Evolutionary conservation across 139 green algal genomes (phyloP), one percentile per base, ranked within the genome.

Genomic region (Edaphochlamys debaryana): DNA sequence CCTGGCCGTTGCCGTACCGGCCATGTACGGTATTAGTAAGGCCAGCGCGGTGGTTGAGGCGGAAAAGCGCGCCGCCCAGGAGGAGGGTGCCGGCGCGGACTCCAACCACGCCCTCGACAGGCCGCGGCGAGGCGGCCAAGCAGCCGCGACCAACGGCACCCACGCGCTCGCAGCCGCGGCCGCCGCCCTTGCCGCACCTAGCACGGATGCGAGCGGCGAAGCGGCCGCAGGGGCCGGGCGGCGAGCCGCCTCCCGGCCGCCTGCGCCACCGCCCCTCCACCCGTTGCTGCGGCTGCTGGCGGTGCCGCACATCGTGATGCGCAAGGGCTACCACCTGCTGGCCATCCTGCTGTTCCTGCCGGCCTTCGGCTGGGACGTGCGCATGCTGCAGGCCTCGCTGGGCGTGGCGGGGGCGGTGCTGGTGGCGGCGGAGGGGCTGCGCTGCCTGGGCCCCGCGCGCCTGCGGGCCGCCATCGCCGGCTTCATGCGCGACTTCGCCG

Each of bases 311-410:
- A 89, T 87, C 48, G 67, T 89, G 48, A 73, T 93, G 67, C 87
- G 93, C 67, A 96, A 97, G 88, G 94, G 91, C 20, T 97, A 96
- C 84, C 94, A 97, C 73, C 67, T 96, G 29, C 72, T 97, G 52
- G 93, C 93, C 3, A 69, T 94, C 5, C 69, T 86, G 40, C 90
- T 97, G 38, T 97, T 97, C 85, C 66, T 92, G 22, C 94, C 94
- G 1, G 90, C 89, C 5, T 91, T 96, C 41, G 79, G 94, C 32
- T 56, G 82, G 66, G 93, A 96, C 82, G 88, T 88, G 38, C 84
- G 85, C 64, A 89, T 97, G 79, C 89, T 97, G 71, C 67, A 88
- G 85, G 85, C 68, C 11, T 88, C 84, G 27, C 60, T 88, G 77
- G 84, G 70, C 0, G 82, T 88, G 32, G 84, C 85, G 25, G 82